Evolutionary conservation across 1,284 basidiomycete species (phyloP), one percentile per base, ranked within the genome.

Genomic region (Papiliotrema laurentii): DNA sequence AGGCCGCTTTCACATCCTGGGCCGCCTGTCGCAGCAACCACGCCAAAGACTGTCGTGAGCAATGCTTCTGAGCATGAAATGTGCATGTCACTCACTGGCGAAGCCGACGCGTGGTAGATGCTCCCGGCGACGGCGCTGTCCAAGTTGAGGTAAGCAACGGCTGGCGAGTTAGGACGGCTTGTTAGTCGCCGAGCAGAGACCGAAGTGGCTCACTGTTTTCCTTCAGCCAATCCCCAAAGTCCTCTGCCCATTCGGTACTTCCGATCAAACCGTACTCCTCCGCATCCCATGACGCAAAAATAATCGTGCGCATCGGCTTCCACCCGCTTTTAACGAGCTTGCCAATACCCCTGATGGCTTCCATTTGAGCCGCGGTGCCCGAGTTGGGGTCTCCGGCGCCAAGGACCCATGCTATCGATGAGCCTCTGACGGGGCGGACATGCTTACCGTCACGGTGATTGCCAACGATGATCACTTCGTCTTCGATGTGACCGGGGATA

Each of bases 211-310:
- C 60, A 49, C 72, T 84, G 55, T 92, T 80, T 39, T 81, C 74
- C 36, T 79, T 77, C 50, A 94, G 82, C 83, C 86, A 93, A 26
- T 83, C 77, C 6, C 84, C 77, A 68, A 92, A 94, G 69, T 94
- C 89, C 74, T 94, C 91, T 6, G 83, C 86, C 78, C 84, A 91
- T 72, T 94, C 89, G 5, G 87, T 91, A 59, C 83, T 85, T 11
- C 91, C 91, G 38, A 96, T 76, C 31, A 94, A 78, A 25, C 90
- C 90, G 53, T 90, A 89, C 82, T 89, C 93, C 75, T 97, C 92
- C 0, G 83, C 93, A 70, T 94, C 90, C 91, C 89, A 96, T 55
- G 83, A 87, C 4, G 87, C 89, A 45, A 97, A 78, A n/a, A 94
- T 73, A 60, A 94, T 83, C 16, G 88, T 93, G 49, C 92, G 78